Evolutionary conservation across 1,139 yeast genomes (phyloP).

Genomic region (Protomyces arabidopsidicola): DNA sequence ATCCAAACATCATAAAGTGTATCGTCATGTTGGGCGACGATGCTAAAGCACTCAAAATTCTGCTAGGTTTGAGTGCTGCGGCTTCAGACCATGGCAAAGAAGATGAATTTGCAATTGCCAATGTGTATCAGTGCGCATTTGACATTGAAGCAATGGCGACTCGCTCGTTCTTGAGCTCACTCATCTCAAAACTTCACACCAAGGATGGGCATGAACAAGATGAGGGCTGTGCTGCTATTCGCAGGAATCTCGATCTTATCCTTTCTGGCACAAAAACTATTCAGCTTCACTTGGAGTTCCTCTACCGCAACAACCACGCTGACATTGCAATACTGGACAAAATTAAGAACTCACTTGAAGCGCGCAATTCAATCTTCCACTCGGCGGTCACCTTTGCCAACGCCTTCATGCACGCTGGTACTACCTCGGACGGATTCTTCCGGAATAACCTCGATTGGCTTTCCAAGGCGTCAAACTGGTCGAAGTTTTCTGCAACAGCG

Average conservation of each 20-base stretch:
- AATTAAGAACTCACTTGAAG: constrained; percentile 77
- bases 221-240: constrained; percentile 45
- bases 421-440: constrained; percentile 90
- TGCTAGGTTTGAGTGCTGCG: constrained; percentile 53
- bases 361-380: constrained; percentile 89
- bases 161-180: constrained; percentile 76
- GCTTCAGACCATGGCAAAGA: constrained; percentile 28
- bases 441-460: constrained; percentile 91
- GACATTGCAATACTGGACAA: constrained; percentile 77
- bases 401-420: constrained; percentile 94
- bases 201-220: constrained; percentile 38
- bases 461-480: constrained; percentile 96
- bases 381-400: constrained; percentile 93
- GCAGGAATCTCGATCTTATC: constrained; percentile 41
- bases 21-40: constrained; percentile 83
- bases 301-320: constrained; percentile 80
- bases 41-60: constrained; percentile 60
- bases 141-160: constrained; percentile 89
- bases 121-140: constrained; percentile 91
- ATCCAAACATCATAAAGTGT: constrained; percentile 74
- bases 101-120: constrained; percentile 44
- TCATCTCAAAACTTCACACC: constrained; percentile 42
- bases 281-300: constrained; percentile 84
- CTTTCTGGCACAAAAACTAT: constrained; percentile 92
- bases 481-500: constrained; percentile 95